phyloP scores from a whole-genome alignment of 2,329 filamentous ascomycete genomes.

The Fusarium torulosum region DNA sequence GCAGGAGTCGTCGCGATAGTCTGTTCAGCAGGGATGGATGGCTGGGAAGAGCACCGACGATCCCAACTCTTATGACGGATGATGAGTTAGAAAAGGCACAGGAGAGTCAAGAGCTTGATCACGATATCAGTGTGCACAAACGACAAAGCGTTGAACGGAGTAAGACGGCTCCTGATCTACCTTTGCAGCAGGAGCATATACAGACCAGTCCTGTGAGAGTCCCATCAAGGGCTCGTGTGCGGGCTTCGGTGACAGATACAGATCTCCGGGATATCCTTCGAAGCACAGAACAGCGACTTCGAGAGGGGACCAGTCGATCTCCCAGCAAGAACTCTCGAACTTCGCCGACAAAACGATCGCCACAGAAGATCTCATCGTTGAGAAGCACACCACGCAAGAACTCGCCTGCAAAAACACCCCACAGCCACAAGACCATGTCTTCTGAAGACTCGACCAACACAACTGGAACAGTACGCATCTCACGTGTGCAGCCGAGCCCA shows the following conservation, averaged over 20 bases:
- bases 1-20: slow-evolving; percentile 46
- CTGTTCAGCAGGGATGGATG: slow-evolving; percentile 53
- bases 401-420: slow-evolving; percentile 49
- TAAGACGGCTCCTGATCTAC: slow-evolving; percentile 42
- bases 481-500: slow-evolving; percentile 45
- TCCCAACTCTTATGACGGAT: slow-evolving; percentile 51
- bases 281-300: slow-evolving; percentile 65
- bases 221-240: slow-evolving; percentile 38
- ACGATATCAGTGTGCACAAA: slow-evolving; percentile 37
- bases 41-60: slow-evolving; percentile 52
- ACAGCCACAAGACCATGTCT: slow-evolving; percentile 44
- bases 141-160: slow-evolving; percentile 29
- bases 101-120: slow-evolving; percentile 22
- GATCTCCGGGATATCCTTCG: slow-evolving; percentile 65
- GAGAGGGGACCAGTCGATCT: slow-evolving; percentile 53
- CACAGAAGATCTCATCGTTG: slow-evolving; percentile 34
- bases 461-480: slow-evolving; percentile 41
- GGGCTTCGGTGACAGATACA: slow-evolving; percentile 56
- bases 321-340: slow-evolving; percentile 49
- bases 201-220: slow-evolving; percentile 25
- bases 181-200: slow-evolving; percentile 25
- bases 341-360: slow-evolving; percentile 37
- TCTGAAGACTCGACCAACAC: slow-evolving; percentile 43
- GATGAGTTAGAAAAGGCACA: slow-evolving; percentile 45
- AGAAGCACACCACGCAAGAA: slow-evolving; percentile 46